Evolutionary conservation across 768 basidiomycete species (phyloP).

Genomic region (Gelatoporia subvermispora): DNA sequence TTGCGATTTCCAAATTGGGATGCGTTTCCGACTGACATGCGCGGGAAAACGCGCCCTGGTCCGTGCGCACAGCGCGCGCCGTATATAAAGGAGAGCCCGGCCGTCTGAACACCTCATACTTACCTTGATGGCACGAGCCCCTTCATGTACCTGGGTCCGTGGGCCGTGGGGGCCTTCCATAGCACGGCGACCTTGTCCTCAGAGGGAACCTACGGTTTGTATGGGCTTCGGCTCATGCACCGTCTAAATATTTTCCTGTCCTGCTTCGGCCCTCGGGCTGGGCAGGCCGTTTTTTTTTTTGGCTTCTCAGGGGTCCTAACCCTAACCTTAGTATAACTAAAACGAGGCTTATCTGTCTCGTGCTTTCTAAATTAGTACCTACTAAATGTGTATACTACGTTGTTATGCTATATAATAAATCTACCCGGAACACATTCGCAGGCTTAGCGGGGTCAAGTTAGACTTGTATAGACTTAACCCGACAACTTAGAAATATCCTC

Average conservation of each 20-base stretch:
- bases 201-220: constrained; percentile 40
- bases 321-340: background rate
- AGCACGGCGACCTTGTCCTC: constrained; percentile 54
- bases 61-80: constrained; percentile 7
- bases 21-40: background rate
- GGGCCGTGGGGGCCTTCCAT: constrained; percentile 36
- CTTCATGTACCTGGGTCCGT: constrained; percentile 31
- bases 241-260: constrained; percentile 18
- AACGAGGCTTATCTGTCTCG: too few species aligned
- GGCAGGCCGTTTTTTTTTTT: constrained; percentile 4
- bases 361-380: too few species aligned
- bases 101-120: constrained; percentile 22
- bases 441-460: too few species aligned
- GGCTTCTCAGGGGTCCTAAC: background rate
- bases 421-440: too few species aligned
- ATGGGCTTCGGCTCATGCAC: constrained; percentile 36
- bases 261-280: constrained; percentile 5
- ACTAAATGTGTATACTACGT: too few species aligned
- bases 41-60: constrained; percentile 7
- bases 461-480: too few species aligned
- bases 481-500: too few species aligned
- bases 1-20: background rate
- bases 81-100: constrained; percentile 4
- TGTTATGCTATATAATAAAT: too few species aligned
- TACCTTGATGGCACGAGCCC: constrained; percentile 31